Base-by-base conservation (phyloP, 1,284 basidiomycete genomes). In the Boletus mariae region DNA sequence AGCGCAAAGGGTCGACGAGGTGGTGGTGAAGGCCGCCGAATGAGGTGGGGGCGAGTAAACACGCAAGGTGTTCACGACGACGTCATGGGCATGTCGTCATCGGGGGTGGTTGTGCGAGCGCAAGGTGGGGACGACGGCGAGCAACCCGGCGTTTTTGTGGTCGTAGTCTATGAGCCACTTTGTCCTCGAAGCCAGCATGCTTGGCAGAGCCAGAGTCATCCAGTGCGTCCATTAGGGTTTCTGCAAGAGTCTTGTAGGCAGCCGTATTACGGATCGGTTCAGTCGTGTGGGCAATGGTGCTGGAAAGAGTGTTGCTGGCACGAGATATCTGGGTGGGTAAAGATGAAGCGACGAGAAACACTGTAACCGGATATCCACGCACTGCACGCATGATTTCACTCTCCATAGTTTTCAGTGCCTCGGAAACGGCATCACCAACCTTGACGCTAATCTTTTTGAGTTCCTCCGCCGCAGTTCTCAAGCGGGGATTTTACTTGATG, bases 201-300 rank as follows among this genome's bases (percentile, higher is more conserved):
- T 93, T 90, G 5, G 92, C 90, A 57, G 85, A 91, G 5, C 91
- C 91, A 53, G 91, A 92, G 69, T 98, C 95, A 63, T 99, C 95
- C 45, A 99, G 80, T 7, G 94, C 93, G 62, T 99, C 96, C 25
- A 92, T 76, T 17, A 99, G 75, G 10, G 92, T 93, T 49, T 96
- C 90, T 2, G 93, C 84, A 26, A 99, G 78, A 0, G 88, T 79
- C 75, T 97, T 97, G 78, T 99, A 99, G 1, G 94, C 93, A 37
- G 87, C 87, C 1, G 95, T 99, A 59, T 98, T 94, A 34, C 96
- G 87, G 59, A 99, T 89, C 12, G 95, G 94, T 61, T 93, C 91
- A 2, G 94, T 96, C 7, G 92, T 88, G 51, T 85, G 83, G 55
- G 85, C 85, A 50, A 94, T 90, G 17, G 85, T 87, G 20, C 77